These are phyloP conservation scores for Vitis riparia DNA, from an alignment of 164 flowering plant genomes.

Conservation along the genomic window DNA sequence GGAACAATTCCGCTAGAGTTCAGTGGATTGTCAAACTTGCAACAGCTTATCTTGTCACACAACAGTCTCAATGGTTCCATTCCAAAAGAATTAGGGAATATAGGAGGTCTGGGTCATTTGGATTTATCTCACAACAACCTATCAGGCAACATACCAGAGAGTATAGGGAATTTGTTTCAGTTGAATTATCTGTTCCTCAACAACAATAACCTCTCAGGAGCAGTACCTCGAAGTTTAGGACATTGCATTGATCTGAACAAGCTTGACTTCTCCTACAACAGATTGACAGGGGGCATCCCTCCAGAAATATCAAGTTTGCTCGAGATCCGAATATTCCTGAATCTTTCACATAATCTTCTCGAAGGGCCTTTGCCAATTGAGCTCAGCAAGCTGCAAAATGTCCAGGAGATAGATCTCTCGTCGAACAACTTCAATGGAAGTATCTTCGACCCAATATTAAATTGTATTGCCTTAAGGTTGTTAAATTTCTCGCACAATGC, in stretches of 20 bases:
- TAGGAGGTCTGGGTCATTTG: slow-evolving; percentile 38
- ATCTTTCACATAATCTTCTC: slow-evolving; percentile 55
- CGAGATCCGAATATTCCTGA: slow-evolving; percentile 42
- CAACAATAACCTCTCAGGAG: slow-evolving; percentile 51
- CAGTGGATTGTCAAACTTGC: slow-evolving; percentile 21
- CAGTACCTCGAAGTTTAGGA: slow-evolving; percentile 46
- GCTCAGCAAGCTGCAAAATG: slow-evolving; percentile 43
- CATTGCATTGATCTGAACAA: slow-evolving; percentile 35
- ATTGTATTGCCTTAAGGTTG: slow-evolving; percentile 35
- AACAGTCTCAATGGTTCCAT: slow-evolving; percentile 37
- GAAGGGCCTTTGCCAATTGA: slow-evolving; percentile 53
- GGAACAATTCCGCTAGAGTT: slow-evolving; percentile 35
- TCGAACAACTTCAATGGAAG: slow-evolving; percentile 48
- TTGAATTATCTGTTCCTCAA: slow-evolving; percentile 42
- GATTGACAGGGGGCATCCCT: slow-evolving; percentile 49
- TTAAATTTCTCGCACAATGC: slow-evolving; percentile 50
- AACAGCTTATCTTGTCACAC: slow-evolving; percentile 46
- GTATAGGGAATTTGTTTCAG: slow-evolving; percentile 36
- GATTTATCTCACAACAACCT: slow-evolving; percentile 53
- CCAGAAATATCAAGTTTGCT: slow-evolving; percentile 30
- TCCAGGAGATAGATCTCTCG: slow-evolving; percentile 54
- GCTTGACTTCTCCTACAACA: slow-evolving; percentile 59
- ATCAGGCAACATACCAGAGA: slow-evolving; percentile 44
- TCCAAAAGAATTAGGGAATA: slow-evolving; percentile 34
- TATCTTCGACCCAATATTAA: slow-evolving; percentile 40